Percentiles rank a stretch among this genome's conserved stretches.
These are phyloP conservation scores for Guadua angustifolia DNA, from an alignment of 176 grass and related monocot species.

Conservation along the genomic window DNA sequence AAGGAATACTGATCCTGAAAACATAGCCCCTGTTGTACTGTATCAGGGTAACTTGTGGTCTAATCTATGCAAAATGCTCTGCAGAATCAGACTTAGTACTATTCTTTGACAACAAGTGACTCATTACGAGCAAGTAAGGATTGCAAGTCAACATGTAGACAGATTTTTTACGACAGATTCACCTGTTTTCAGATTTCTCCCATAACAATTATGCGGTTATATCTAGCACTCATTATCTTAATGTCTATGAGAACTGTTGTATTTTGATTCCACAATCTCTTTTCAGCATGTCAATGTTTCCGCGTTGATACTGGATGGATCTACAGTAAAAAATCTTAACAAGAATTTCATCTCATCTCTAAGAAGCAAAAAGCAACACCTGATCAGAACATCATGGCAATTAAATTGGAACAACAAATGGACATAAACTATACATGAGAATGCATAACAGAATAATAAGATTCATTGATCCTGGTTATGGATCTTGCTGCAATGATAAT, in stretches of 20 bases:
- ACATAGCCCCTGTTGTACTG: not conserved
- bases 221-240: not conserved
- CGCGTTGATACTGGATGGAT: not conserved
- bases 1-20: not conserved
- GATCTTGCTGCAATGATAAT: conserved; percentile 40
- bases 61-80: conserved; percentile 17
- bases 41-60: not conserved
- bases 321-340: conserved; percentile 8
- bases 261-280: not conserved
- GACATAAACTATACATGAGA: conserved; percentile 31
- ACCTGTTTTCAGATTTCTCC: not conserved
- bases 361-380: not conserved
- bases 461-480: conserved; percentile 45
- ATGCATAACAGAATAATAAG: conserved; percentile 31
- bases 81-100: not conserved
- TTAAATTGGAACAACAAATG: not conserved
- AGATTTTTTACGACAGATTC: conserved; percentile 22
- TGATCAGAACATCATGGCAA: conserved; percentile 23
- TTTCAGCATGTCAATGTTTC: not conserved
- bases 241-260: not conserved
- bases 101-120: conserved; percentile 38
- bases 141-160: conserved; percentile 10
- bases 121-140: not conserved
- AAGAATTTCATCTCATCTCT: conserved; percentile 2
- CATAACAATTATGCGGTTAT: not conserved